Conservation (phyloP, 805 yeast genomes). For the Yarrowia porcina region DNA sequence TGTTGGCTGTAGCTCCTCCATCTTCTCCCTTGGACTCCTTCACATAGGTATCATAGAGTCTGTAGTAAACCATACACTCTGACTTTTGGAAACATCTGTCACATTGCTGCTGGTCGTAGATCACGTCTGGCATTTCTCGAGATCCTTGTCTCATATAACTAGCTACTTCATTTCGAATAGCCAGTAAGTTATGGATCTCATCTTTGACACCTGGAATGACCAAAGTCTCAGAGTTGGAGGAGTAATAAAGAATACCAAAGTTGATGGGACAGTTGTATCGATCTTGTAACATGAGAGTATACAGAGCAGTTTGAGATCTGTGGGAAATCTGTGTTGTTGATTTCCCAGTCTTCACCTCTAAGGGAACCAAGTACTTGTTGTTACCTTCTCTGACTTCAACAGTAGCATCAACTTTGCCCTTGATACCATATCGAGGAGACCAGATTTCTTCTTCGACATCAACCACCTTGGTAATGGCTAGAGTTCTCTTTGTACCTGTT, state of each 20-base stretch:
- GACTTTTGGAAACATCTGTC: constrained; percentile 57
- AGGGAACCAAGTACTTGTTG: constrained; percentile 53
- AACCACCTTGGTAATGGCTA: constrained; percentile 60
- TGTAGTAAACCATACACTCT: constrained; percentile 59
- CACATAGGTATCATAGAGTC: constrained; percentile 56
- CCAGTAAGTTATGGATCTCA: constrained; percentile 66
- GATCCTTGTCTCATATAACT: constrained; percentile 47
- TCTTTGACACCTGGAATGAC: constrained; percentile 51
- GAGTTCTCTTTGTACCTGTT: constrained; percentile 40
- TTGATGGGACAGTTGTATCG: constrained; percentile 67
- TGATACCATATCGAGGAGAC: constrained; percentile 86
- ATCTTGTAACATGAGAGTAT: constrained; percentile 74
- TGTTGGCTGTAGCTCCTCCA: constrained; percentile 3
- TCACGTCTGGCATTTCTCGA: constrained; percentile 29
- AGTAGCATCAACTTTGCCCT: constrained; percentile 88
- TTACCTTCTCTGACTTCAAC: constrained; percentile 56
- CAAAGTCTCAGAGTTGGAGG: constrained; percentile 55
- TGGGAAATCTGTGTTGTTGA: constrained; percentile 56
- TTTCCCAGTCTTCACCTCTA: constrained; percentile 88
- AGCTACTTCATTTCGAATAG: constrained; percentile 69
- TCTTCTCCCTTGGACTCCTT: constrained; percentile 51
- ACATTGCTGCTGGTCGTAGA: constrained; percentile 29
- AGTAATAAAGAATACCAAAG: constrained; percentile 68
- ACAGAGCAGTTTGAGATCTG: constrained; percentile 81
- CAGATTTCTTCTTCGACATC: constrained; percentile 89